Evolutionary conservation across 2,329 filamentous ascomycete genomes (phyloP).

Genomic region (Lomentospora prolificans): DNA sequence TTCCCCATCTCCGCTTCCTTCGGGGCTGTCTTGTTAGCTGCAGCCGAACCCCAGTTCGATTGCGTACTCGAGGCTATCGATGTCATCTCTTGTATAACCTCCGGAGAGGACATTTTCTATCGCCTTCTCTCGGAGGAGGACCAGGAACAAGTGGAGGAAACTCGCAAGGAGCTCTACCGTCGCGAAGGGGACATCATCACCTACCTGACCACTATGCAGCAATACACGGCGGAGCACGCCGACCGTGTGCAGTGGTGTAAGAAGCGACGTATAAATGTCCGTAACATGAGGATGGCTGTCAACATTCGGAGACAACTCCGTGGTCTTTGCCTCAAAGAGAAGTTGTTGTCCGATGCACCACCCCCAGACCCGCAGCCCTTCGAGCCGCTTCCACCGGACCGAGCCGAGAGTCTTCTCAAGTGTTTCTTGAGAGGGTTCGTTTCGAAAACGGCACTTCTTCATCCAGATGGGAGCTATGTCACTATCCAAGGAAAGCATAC

Average conservation of each 20-base stretch:
- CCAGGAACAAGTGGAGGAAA: slow-evolving; percentile 40
- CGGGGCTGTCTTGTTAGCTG: slow-evolving; percentile 73
- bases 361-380: slow-evolving; percentile 47
- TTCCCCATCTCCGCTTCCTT: slow-evolving; percentile 76
- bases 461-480: slow-evolving; percentile 50
- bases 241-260: slow-evolving; percentile 50
- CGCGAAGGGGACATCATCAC: slow-evolving; percentile 58
- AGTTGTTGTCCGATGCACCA: slow-evolving; percentile 35
- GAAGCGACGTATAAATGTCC: slow-evolving; percentile 43
- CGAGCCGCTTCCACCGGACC: slow-evolving; percentile 41
- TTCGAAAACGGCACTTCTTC: slow-evolving; percentile 49
- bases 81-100: slow-evolving; percentile 57
- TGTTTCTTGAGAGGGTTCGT: slow-evolving; percentile 55
- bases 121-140: slow-evolving; percentile 49
- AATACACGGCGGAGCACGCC: slow-evolving; percentile 45
- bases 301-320: slow-evolving; percentile 54
- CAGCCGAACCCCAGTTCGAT: slow-evolving; percentile 57
- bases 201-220: slow-evolving; percentile 53
- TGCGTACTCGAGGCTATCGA: slow-evolving; percentile 80
- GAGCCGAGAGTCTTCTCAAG: slow-evolving; percentile 43
- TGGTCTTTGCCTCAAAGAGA: slow-evolving; percentile 41
- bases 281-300: slow-evolving; percentile 53
- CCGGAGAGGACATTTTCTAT: slow-evolving; percentile 53
- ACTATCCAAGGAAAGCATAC: slow-evolving; percentile 50
- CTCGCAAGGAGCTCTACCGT: slow-evolving; percentile 47